Conservation (phyloP, 306 rosid species). For the Fragaria nilgerrensis region DNA sequence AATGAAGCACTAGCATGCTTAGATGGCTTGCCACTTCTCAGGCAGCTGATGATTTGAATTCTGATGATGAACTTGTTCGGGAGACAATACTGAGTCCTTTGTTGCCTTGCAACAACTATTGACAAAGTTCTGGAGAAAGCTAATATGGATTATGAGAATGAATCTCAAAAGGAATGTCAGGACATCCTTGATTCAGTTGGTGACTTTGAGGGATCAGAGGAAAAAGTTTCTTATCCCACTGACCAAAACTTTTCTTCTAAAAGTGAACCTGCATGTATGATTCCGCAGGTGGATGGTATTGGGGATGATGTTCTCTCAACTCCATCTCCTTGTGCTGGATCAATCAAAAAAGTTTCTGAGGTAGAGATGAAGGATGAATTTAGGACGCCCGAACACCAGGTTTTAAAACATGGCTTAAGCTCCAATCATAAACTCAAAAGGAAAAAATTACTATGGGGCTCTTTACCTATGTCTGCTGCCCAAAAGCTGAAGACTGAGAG, state of each 20-base stretch:
- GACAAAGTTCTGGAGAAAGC: slow-evolving; percentile 81
- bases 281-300: slow-evolving; percentile 74
- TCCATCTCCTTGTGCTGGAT: slow-evolving; percentile 46
- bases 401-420: slow-evolving; percentile 32
- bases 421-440: slow-evolving; percentile 38
- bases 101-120: slow-evolving; percentile 64
- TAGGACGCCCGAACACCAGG: slow-evolving; percentile 31
- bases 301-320: slow-evolving; percentile 50
- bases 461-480: slow-evolving; percentile 54
- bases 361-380: slow-evolving; percentile 31
- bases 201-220: slow-evolving; percentile 47
- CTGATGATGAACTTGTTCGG: slow-evolving; percentile 81
- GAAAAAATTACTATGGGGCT: slow-evolving; percentile 55
- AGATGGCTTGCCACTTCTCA: slow-evolving; percentile 89
- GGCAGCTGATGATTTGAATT: slow-evolving; percentile 66
- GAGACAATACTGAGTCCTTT: slow-evolving; percentile 77
- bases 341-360: slow-evolving; percentile 41
- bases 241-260: slow-evolving; percentile 28
- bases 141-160: slow-evolving; percentile 64
- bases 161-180: slow-evolving; percentile 90
- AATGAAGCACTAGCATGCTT: slow-evolving; percentile 67
- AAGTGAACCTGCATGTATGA: slow-evolving; percentile 35
- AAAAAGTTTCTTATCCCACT: slow-evolving; percentile 33
- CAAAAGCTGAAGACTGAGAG: slow-evolving; percentile 33
- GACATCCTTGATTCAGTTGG: slow-evolving; percentile 91